A percentile compares a stretch with the other conserved stretches of the same genome.
phyloP scores from a whole-genome alignment of 257 asterid species.

The Mitragyna speciosa region DNA sequence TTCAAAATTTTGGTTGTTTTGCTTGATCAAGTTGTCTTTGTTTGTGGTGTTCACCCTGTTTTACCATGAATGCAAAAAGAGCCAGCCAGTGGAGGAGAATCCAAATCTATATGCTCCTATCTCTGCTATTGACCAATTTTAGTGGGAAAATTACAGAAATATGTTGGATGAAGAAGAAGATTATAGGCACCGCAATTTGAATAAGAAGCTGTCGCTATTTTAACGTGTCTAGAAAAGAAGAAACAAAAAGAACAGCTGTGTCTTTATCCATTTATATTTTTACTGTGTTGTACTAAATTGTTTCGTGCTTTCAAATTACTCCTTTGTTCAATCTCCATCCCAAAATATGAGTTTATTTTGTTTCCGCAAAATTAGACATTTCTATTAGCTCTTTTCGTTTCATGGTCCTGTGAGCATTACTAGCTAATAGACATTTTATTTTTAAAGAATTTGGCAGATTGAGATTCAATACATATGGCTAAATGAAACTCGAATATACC shows the following conservation, averaged over 20 bases:
- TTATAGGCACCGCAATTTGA: not conserved
- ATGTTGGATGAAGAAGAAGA: not conserved
- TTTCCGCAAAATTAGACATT: not conserved
- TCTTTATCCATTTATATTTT: not conserved
- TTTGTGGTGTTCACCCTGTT: slow-evolving; percentile 7
- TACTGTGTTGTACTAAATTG: not conserved
- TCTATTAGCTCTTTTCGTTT: not conserved
- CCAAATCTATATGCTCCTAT: not conserved
- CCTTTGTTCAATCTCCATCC: not conserved
- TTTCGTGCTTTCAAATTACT: not conserved
- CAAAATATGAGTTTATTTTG: not conserved
- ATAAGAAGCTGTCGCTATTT: not conserved
- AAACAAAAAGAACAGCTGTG: not conserved
- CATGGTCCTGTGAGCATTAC: not conserved
- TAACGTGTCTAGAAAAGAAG: not conserved
- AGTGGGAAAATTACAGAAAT: not conserved
- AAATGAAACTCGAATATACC: no score
- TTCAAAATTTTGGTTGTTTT: not conserved
- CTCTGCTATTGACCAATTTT: not conserved
- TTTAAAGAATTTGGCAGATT: not conserved
- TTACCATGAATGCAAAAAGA: slow-evolving; percentile 13
- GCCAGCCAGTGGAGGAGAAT: not conserved
- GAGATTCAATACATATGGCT: no score
- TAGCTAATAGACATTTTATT: no score
- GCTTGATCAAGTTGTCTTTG: slow-evolving; percentile 3